Evolutionary conservation across 2,329 filamentous ascomycete genomes (phyloP), one percentile per base, ranked within the genome.

Genomic region (Aschersonia sp.): DNA sequence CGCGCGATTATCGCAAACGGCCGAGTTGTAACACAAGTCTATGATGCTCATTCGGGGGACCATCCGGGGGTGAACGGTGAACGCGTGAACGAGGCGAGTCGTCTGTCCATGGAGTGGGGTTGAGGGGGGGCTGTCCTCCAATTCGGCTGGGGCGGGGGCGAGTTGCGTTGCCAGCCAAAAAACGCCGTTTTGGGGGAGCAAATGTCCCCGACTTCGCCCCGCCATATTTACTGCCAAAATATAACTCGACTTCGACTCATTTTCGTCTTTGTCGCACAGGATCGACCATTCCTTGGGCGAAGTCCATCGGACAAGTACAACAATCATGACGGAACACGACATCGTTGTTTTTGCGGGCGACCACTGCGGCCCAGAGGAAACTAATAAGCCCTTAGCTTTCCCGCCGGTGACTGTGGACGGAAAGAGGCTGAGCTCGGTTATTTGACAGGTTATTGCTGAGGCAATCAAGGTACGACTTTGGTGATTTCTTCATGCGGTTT

Each of bases 321-420:
- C 32, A 51, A 73, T 57, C 49, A 86, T 86, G 83, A 66, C 79
- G 55, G 71, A 75, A 47, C 81, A 78, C 62, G 86, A 86, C 55
- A 83, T 87, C 61, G 84, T 88, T 51, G 83, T 88, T 53, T 85
- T 88, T 62, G 82, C 67, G 47, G 84, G 84, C 59, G 86, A 92
- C 70, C 84, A 89, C 67, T 86, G 83, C 59, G 86, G 86, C 64
- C 86, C 86, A 6, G 86, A 90, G 77, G 83, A 87, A 66, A 58
- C 73, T 56, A 43, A 46, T 7, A 45, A 46, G 8, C 45, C 45
- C 45, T 22, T 46, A 50, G 51, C 48, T 52, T 46, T 49, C 49
- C 50, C 50, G 53, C 46, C 46, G 32, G 51, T 48, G 49, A 53
- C 49, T 48, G 45, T 48, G 46, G 45, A 47, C 37, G 43, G 41